Percentiles rank a stretch among this genome's conserved stretches.
Conservation (phyloP, 495 filamentous ascomycete species). For the Hypoxylon trugodes region DNA sequence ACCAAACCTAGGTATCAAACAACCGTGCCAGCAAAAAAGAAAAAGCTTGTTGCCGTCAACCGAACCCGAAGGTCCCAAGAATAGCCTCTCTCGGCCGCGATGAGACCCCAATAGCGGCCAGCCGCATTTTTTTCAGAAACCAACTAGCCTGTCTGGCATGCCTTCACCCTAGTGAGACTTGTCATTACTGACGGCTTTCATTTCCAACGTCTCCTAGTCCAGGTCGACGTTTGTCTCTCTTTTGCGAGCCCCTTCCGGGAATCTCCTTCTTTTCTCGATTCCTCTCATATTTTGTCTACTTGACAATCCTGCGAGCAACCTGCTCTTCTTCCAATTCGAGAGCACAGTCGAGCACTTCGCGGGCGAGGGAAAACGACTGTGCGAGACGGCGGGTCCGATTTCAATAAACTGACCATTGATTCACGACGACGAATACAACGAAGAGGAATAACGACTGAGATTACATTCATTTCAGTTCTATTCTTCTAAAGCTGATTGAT, state of each 20-base stretch:
- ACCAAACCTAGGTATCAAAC: background rate
- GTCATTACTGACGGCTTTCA: conserved; percentile 24
- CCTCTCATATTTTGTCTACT: too few relatives aligned
- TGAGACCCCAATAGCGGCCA: conserved; percentile 32
- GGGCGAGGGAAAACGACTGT: conserved; percentile 63
- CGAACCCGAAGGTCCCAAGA: conserved; percentile 7
- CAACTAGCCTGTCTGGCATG: conserved; percentile 34
- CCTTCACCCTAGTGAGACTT: conserved; percentile 31
- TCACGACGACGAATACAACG: conserved; percentile 41
- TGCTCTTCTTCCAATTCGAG: conserved; percentile 29
- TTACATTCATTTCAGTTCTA: conserved; percentile 33
- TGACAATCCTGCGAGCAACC: conserved; percentile 11
- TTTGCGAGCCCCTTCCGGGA: conserved; percentile 20
- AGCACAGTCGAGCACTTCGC: conserved; percentile 62
- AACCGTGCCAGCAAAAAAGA: background rate
- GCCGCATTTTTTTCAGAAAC: conserved; percentile 17
- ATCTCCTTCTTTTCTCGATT: conserved; percentile 19
- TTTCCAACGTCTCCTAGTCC: conserved; percentile 20
- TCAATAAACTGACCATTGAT: conserved; percentile 44
- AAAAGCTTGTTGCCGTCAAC: conserved; percentile 18
- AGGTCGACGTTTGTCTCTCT: conserved; percentile 29
- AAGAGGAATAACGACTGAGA: conserved; percentile 21
- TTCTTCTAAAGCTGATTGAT: conserved; percentile 30
- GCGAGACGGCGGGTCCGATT: conserved; percentile 53
- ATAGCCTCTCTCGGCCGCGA: conserved; percentile 22